Evolutionary conservation across 805 yeast species (phyloP).

Genomic region (Suhomyces sp.): DNA sequence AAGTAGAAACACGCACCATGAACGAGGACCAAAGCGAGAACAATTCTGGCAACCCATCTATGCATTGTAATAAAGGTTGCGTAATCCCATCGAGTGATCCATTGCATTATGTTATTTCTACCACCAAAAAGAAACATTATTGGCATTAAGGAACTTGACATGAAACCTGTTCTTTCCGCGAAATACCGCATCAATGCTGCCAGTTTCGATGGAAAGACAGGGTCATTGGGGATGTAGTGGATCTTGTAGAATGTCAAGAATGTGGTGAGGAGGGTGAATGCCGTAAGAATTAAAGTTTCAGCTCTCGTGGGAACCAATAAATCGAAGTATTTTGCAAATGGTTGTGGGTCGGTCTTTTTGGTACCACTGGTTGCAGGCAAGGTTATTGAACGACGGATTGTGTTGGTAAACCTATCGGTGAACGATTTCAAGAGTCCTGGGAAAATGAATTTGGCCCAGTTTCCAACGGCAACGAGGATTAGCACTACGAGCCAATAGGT

Average conservation of each 20-base stretch:
- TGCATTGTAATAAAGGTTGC: constrained; percentile 58
- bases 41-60: constrained; percentile 53
- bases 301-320: constrained; percentile 23
- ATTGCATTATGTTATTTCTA: constrained; percentile 37
- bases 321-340: constrained; percentile 21
- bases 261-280: constrained; percentile 6
- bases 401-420: constrained; percentile 21
- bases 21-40: constrained; percentile 39
- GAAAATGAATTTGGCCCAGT: constrained; percentile 33
- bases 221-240: constrained; percentile 22
- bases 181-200: constrained; percentile 22
- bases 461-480: constrained; percentile 22
- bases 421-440: constrained; percentile 34
- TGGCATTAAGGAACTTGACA: constrained; percentile 31
- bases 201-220: constrained; percentile 20
- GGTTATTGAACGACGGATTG: constrained; percentile 22
- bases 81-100: constrained; percentile 38
- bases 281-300: constrained; percentile 11
- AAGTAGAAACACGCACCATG: constrained; percentile 30
- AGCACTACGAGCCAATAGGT: constrained; percentile 34
- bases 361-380: constrained; percentile 39
- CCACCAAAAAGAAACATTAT: constrained; percentile 35
- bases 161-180: constrained; percentile 19
- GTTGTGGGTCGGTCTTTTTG: constrained; percentile 27
- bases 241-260: constrained; percentile 16